These are phyloP conservation scores for Pezicula neosporulosa DNA, from an alignment of 2,329 filamentous ascomycete genomes.

Conservation along the genomic window DNA sequence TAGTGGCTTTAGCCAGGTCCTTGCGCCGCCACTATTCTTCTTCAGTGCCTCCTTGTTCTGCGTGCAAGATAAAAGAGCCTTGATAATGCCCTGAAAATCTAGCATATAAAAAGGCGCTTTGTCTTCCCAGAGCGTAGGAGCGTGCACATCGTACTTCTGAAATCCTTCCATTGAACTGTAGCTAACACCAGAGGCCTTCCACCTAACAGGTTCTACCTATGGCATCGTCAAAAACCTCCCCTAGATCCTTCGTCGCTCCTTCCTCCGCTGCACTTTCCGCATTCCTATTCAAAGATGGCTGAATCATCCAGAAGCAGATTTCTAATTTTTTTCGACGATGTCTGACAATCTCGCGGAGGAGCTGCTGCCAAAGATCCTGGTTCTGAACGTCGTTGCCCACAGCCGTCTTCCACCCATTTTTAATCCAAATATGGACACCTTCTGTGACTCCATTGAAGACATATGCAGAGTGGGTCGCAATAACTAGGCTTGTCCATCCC, in stretches of 20 bases:
- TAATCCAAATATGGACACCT: constrained; percentile 40
- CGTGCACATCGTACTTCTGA: too few species aligned
- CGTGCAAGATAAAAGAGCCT: too few species aligned
- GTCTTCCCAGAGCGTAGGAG: too few species aligned
- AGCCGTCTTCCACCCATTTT: constrained; percentile 40
- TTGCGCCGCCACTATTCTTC: too few species aligned
- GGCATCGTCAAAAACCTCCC: too few species aligned
- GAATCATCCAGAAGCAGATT: constrained; percentile 46
- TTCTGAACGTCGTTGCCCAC: constrained; percentile 39
- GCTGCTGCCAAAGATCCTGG: constrained; percentile 46
- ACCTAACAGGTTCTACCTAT: too few species aligned
- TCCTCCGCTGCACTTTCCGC: constrained; percentile 38
- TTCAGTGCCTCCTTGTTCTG: too few species aligned
- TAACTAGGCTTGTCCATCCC: constrained; percentile 37
- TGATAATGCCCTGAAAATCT: too few species aligned
- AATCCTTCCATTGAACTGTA: too few species aligned
- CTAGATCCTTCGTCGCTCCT: constrained; percentile 2
- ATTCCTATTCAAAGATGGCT: constrained; percentile 35
- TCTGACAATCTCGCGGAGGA: constrained; percentile 39
- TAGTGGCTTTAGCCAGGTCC: too few species aligned
- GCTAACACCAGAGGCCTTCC: too few species aligned
- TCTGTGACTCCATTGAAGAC: constrained; percentile 41
- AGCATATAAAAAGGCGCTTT: too few species aligned
- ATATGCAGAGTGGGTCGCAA: constrained; percentile 53
- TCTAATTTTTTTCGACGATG: constrained; percentile 24